Conservation (phyloP, 2,329 filamentous ascomycete species). For the Colletotrichum tropicale region DNA sequence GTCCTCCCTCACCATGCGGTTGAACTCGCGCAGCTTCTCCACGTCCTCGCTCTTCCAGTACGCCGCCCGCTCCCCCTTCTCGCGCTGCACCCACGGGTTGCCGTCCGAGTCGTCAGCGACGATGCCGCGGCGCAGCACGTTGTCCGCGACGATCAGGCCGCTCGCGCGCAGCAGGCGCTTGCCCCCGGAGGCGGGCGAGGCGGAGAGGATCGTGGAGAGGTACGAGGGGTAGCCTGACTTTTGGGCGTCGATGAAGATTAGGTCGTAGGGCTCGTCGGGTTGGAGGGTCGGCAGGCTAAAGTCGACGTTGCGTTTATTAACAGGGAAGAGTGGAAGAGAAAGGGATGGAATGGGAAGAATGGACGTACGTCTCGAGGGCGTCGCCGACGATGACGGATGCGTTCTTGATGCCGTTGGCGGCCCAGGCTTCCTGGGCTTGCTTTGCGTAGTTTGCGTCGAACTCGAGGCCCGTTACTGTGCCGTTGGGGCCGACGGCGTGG, state of each 20-base stretch:
- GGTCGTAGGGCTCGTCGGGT: constrained; percentile 50
- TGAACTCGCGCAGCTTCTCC: constrained; percentile 22
- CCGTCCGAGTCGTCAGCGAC: constrained; percentile 41
- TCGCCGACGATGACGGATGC: constrained; percentile 51
- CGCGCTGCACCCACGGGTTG: constrained; percentile 18
- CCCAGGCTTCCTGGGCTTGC: constrained; percentile 42
- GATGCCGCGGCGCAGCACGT: constrained; percentile 53
- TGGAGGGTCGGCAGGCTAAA: constrained; percentile 35
- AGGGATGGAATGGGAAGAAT: neutral
- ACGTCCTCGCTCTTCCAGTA: constrained; percentile 24
- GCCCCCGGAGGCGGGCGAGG: constrained; percentile 40
- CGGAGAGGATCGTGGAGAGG: constrained; percentile 47
- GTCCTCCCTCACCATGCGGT: constrained; percentile 24
- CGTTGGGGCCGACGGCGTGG: constrained; percentile 46
- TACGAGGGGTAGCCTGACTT: constrained; percentile 57
- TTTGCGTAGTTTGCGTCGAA: constrained; percentile 47
- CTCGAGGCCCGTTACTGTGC: constrained; percentile 51
- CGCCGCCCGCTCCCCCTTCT: constrained; percentile 12
- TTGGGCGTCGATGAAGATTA: constrained; percentile 60
- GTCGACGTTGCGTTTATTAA: neutral
- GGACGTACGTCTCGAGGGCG: constrained; percentile 48
- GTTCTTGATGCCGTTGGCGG: constrained; percentile 44
- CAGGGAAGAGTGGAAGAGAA: neutral
- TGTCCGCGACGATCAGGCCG: constrained; percentile 59
- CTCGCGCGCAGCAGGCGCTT: constrained; percentile 50